These are phyloP conservation scores for Orychophragmus violaceus DNA, from an alignment of 345 rosid species.

Conservation along the genomic window DNA sequence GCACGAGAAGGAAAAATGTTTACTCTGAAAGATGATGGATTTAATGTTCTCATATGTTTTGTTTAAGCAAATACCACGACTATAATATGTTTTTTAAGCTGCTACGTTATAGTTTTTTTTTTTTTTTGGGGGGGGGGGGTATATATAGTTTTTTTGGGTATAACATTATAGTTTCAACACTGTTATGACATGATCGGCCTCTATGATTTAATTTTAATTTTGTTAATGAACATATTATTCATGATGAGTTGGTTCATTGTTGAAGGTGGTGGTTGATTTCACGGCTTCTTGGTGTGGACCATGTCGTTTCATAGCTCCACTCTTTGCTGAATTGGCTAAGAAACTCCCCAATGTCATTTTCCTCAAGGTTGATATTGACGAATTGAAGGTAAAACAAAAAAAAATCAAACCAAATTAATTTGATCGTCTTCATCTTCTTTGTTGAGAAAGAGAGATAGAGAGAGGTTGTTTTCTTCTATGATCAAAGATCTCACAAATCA, in stretches of 20 bases:
- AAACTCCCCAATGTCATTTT: constrained; percentile 45
- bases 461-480: not conserved
- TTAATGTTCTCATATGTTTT: not conserved
- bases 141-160: too few species aligned
- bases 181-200: not conserved
- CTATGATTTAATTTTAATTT: not conserved
- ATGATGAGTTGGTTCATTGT: not conserved
- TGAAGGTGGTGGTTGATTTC: constrained; percentile 72
- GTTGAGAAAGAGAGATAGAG: too few species aligned
- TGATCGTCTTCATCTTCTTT: not conserved
- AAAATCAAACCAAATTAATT: not conserved
- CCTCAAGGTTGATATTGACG: constrained; percentile 76
- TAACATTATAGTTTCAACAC: not conserved
- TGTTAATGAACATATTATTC: not conserved
- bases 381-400: constrained; percentile 45
- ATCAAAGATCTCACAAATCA: not conserved
- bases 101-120: too few species aligned
- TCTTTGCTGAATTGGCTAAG: constrained; percentile 68
- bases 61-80: not conserved
- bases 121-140: too few species aligned
- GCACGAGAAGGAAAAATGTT: too few species aligned
- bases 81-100: not conserved
- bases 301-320: constrained; percentile 64
- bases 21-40: not conserved
- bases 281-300: constrained; percentile 88